These are phyloP conservation scores for Solanum neorickii DNA, from an alignment of 257 asterid genomes.

Conservation along the genomic window DNA sequence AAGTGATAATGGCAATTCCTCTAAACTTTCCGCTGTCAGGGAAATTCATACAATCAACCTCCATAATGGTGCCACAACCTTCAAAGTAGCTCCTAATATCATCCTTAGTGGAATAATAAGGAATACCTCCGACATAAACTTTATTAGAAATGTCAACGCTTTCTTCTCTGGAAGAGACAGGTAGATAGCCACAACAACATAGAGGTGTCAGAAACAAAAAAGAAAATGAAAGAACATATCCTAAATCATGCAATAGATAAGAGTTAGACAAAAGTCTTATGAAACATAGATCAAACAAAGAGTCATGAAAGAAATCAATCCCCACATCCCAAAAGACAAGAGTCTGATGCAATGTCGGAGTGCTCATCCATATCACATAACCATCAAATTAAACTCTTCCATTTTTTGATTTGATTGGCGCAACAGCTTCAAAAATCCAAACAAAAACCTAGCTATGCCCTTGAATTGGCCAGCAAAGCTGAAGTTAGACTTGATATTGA, in stretches of 20 bases:
- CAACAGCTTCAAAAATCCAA: not conserved
- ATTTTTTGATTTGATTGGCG: not conserved
- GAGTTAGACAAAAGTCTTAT: not conserved
- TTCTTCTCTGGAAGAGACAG: slow-evolving; percentile 25
- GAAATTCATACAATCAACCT: slow-evolving; percentile 75
- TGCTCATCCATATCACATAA: not conserved
- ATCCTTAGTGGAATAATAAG: slow-evolving; percentile 89
- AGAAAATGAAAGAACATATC: not conserved
- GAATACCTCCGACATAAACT: slow-evolving; percentile 95
- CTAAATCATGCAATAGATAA: not conserved
- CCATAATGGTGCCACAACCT: slow-evolving; percentile 80
- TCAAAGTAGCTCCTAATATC: slow-evolving; percentile 90
- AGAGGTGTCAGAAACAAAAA: not conserved
- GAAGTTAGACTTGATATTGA: not conserved
- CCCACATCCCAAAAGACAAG: not conserved
- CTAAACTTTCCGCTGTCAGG: slow-evolving; percentile 92
- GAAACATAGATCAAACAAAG: not conserved
- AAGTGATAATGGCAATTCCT: slow-evolving; percentile 88
- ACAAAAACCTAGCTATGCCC: not conserved
- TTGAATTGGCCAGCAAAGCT: not conserved
- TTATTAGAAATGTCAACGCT: slow-evolving; percentile 30
- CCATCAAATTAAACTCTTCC: not conserved
- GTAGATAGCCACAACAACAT: not conserved
- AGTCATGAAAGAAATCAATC: not conserved
- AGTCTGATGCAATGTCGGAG: not conserved